Evolutionary conservation across 371 early-diverging fungal species (phyloP), one percentile per base, ranked within the genome.

Genomic region (Furculomyces boomerangus): DNA sequence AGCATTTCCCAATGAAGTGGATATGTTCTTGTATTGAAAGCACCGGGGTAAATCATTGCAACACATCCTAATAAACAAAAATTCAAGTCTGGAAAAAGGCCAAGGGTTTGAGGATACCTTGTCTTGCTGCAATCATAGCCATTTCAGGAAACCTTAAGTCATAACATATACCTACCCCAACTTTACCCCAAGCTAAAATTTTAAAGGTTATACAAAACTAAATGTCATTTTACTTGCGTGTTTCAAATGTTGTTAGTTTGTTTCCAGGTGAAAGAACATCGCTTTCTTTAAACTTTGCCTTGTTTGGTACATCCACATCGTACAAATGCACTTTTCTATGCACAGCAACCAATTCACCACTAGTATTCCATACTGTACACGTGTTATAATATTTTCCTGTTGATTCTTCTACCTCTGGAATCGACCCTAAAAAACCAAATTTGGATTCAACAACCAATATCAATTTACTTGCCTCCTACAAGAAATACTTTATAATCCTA

Each of bases 111-210:
- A 30, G 27, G 0, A 5, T 50, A 44, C 55, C 55, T 57, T 77
- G 77, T 27, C 92, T 68, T 3, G 93, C 90, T 51, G 92, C 92
- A 61, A 93, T 76, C 80, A 83, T 88, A 39, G 95, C 91, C 64
- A 92, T 64, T 58, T 95, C 95, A 0, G 97, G 97, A 64, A 97
- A 97, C 58, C 91, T 65, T 30, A 95, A 84, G 55, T 96, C 95
- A 61, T 97, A 97, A 62, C 97, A 97, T 30, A 97, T 94, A 18
- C 86, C 97, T 13, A 93, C 69, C 25, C 94, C 94, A 54, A 97
- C 71, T 56, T 74, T 77, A 30, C 93, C 94, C 63, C 80, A 86
- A 28, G 63, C 51, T 50, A 24, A 24, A 35, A 50, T 7, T 20
- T n/a, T n/a, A n/a, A n/a, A n/a, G 1, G 30, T 26, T 30, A 7